phyloP scores from a whole-genome alignment of 208 protist species.

The Trypanosoma congolense region DNA sequence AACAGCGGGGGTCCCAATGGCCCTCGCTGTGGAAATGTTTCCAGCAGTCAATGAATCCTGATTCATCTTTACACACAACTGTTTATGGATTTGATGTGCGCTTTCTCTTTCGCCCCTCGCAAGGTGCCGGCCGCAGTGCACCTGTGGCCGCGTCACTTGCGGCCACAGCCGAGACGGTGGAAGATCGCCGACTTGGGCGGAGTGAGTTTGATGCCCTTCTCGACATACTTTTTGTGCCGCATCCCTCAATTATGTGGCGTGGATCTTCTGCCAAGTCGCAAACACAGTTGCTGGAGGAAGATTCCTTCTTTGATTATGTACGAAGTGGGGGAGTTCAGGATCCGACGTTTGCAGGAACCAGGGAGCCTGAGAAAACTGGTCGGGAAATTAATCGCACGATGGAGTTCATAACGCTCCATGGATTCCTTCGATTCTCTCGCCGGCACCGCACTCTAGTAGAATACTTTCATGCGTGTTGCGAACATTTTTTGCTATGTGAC shows the following conservation, averaged over 20 bases:
- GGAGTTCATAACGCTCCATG: conserved; percentile 6
- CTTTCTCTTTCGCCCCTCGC: background rate
- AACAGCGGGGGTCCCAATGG: background rate
- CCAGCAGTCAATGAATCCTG: background rate
- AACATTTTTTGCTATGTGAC: conserved; percentile 15
- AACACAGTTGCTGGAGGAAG: conserved; percentile 7
- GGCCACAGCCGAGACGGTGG: background rate
- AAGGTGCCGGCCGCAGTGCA: background rate
- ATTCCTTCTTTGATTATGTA: conserved; percentile 13
- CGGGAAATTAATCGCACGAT: background rate
- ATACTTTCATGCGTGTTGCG: conserved; percentile 21
- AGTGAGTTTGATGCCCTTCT: conserved; percentile 6
- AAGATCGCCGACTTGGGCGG: background rate
- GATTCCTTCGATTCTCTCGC: conserved; percentile 10
- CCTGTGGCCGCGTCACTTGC: background rate
- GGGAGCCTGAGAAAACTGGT: background rate
- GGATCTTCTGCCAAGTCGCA: background rate
- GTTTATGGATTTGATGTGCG: background rate
- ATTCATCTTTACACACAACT: background rate
- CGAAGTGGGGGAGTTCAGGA: background rate
- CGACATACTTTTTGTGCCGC: conserved; percentile 15
- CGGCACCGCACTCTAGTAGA: conserved; percentile 7
- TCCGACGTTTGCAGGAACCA: background rate
- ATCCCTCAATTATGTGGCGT: conserved; percentile 13
- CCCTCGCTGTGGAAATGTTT: background rate